Evolutionary conservation across 2,329 filamentous ascomycete genomes (phyloP), one percentile per base, ranked within the genome.

Genomic region (Claviceps quebecensis): DNA sequence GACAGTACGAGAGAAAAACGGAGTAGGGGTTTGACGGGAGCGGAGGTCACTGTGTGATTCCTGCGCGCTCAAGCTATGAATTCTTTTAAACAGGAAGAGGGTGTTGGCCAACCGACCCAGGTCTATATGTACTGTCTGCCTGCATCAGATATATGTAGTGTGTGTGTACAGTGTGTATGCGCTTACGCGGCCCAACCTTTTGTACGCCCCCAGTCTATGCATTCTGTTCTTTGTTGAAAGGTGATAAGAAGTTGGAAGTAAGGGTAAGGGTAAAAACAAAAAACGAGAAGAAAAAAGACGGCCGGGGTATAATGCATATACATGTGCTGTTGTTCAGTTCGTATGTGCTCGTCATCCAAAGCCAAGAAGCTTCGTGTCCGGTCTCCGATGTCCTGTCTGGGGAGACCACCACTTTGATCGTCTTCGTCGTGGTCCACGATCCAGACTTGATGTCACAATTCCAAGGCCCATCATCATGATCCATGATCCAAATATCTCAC

Each of bases 1-100:
- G 55, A 56, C 54, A 57, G 55, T 22, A 52, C 5, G n/a, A 55
- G 19, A 55, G 54, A 57, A 51, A 37, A 47, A 38, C 37, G 5
- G 48, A 40, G 45, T 52, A 53, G 48, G 26, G 14, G 3, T 51
- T 55, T 46, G 54, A 53, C 49, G 52, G 44, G 17, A 49, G 40
- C 49, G 55, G 54, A 53, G 56, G 54, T 47, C 56, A 55, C 52
- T 59, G 57, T 56, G 57, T 53, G 57, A 59, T 53, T 64, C 62
- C 63, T 65, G 63, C 60, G 59, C 59, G 58, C 19, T 36, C 23
- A 23, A 45, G 26, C 56, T 57, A 57, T 38, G 26, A 40, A 16
- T 16, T 29, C 19, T 43, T 43, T 16, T 19, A 36, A 13, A 16
- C 17, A 23, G 26, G 16, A 7, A 47, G 8, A 5, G 19, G 34